Evolutionary conservation across 2,329 filamentous ascomycete genomes (phyloP), one percentile per base, ranked within the genome.

Genomic region (Grosmannia clavigera): DNA sequence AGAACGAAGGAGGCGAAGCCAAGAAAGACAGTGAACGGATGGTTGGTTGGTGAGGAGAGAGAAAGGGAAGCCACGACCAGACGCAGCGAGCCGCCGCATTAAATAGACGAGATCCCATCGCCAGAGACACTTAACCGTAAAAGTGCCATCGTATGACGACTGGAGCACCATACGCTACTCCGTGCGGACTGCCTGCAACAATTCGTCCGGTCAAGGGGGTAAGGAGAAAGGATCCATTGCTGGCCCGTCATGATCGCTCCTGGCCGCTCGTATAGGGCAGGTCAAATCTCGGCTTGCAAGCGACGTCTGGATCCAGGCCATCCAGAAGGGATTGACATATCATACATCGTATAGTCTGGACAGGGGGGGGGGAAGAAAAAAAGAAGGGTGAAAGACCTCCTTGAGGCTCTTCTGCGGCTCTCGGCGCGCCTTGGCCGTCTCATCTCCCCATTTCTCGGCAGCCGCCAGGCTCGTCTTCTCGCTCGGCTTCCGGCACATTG

Each of bases 1-100:
- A 58, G 58, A 60, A 58, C 55, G 58, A 61, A 61, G 38, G 46
- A 43, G 59, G 40, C n/a, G 48, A 61, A 61, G 33, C n/a, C 22
- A 55, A 29, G 48, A 55, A 50, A 16, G 33, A 57, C 48, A 29
- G 9, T 35, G 35, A 63, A 43, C n/a, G 38, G 60, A 59, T 60
- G 59, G 6, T 57, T 58, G 59, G 55, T 57, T 60, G 61, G 48
- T 57, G 58, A 60, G 29, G 35, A 61, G 22, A 40, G 16, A 31
- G 16, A 58, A 43, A 55, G 19, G 51, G 52, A 16, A n/a, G 25
- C 31, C 27, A 54, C 19, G 48, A 51, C 40, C 31, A n/a, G 12
- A 16, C 1, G 29, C 25, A 25, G 35, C 50, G 43, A 46, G 3
- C 31, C 16, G 48, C 6, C 10, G 38, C 35, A n/a, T 25, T 59